phyloP scores from a whole-genome alignment of 495 filamentous ascomycete genomes.

The Penicillium canariense region DNA sequence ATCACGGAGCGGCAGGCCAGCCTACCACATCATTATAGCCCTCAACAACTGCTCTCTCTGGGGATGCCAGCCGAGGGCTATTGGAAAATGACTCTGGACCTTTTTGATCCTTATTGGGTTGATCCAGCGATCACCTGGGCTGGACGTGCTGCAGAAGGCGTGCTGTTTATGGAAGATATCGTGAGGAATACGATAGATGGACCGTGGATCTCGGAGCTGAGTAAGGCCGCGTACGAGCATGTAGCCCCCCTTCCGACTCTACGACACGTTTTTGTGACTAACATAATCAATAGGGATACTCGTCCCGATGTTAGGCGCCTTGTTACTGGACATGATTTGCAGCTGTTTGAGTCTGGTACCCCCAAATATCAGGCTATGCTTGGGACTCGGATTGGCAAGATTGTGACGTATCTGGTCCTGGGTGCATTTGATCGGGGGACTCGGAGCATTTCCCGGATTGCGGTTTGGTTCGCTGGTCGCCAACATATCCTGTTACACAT shows the following conservation, averaged over 20 bases:
- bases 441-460: background rate
- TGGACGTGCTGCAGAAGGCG: background rate
- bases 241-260: background rate
- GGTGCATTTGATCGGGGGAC: background rate
- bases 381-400: background rate
- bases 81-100: background rate
- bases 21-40: background rate
- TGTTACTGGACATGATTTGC: background rate
- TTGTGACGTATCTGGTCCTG: background rate
- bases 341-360: background rate
- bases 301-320: background rate
- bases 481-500: background rate
- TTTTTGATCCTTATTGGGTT: background rate
- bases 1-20: background rate
- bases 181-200: background rate
- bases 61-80: background rate
- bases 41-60: background rate
- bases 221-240: background rate
- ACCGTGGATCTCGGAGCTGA: background rate
- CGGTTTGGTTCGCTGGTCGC: background rate
- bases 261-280: background rate
- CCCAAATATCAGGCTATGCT: background rate
- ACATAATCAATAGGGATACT: background rate
- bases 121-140: background rate
- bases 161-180: background rate